These are phyloP conservation scores for Eragrostis nindensis DNA, from an alignment of 176 grass and related monocot species.

Conservation along the genomic window DNA sequence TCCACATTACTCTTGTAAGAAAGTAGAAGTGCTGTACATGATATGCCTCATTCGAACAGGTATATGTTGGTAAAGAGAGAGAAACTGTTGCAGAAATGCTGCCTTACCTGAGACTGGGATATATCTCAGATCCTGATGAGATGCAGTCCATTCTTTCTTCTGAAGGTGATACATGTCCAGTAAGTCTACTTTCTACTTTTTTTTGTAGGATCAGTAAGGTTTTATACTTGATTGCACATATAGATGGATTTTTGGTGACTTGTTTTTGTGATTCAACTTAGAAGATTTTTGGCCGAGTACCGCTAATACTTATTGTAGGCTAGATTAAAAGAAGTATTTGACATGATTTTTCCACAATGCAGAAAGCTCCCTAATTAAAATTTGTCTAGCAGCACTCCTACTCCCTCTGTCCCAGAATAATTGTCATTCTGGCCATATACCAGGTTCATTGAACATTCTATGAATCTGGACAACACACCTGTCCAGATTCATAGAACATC, in stretches of 20 bases:
- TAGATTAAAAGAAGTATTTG: not conserved
- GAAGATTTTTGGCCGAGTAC: conserved; percentile 8
- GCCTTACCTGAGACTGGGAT: conserved; percentile 87
- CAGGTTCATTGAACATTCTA: no score
- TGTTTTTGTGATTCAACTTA: conserved; percentile 8
- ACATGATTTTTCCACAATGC: conserved; percentile 11
- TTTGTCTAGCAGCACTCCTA: conserved; percentile 15
- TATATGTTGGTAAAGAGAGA: conserved; percentile 81
- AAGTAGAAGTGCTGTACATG: conserved; percentile 36
- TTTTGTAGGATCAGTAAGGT: not conserved
- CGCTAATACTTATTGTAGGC: not conserved
- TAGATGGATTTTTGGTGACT: not conserved
- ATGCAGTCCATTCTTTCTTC: conserved; percentile 91
- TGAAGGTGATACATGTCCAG: conserved; percentile 91
- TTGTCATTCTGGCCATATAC: no score
- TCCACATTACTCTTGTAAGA: conserved; percentile 23
- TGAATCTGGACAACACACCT: no score
- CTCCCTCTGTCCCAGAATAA: no score
- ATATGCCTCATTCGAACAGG: conserved; percentile 54
- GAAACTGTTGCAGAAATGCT: conserved; percentile 93
- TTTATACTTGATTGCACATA: not conserved
- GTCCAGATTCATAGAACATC: no score
- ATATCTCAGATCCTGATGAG: conserved; percentile 91
- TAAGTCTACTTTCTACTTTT: conserved; percentile 46
- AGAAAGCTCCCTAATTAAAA: not conserved